Base-by-base conservation (phyloP, 805 yeast species). In the Wickerhamiella alocasiicola region DNA sequence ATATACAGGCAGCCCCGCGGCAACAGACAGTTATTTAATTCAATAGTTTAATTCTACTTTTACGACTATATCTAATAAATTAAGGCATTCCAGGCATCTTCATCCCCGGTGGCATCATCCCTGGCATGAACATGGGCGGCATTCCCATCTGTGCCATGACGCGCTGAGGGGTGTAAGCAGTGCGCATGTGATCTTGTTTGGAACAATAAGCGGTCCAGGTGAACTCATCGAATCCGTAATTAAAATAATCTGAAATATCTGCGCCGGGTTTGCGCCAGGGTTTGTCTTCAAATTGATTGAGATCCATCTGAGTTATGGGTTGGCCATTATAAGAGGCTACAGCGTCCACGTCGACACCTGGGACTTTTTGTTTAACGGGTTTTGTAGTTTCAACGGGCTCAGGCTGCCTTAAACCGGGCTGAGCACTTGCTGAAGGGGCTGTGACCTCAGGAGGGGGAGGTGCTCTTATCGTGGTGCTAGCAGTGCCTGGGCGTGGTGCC, bases 251-350 rank as follows among this genome's bases (percentile, higher is more conserved):
- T 6, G 94, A 72, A 30, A 83, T 63, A 61, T 91, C 96, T 3
- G 95, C 94, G 28, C 97, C 98, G 1, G 97, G 96, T 48, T 81
- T 76, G 56, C 98, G 72, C 99, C 99, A 91, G 6, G 99, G 99
- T 63, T 93, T 93, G 49, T 85, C 94, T 48, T 82, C 84, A 36
- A 87, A 63, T 41, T 77, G 79, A 45, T 80, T 88, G 9, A 88
- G 68, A 45, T 81, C 79, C 9, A 88, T 68, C 49, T 80, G 76
- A 0, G 94, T 82, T 36, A 91, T 65, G 3, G 94, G 94, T 50
- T 74, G 70, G 2, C 94, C 96, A 39, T 85, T 80, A 45, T 69
- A 70, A 46, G 71, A 75, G 1, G 84, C 93, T 15, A 80, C 76
- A 31, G 72, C 71, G 51, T 81, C 74, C n/a, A 84, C 68, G 50